Evolutionary conservation across 352 stramenopile genomes (phyloP), one percentile per base, ranked within the genome.

Genomic region (Phytophthora colocasiae): DNA sequence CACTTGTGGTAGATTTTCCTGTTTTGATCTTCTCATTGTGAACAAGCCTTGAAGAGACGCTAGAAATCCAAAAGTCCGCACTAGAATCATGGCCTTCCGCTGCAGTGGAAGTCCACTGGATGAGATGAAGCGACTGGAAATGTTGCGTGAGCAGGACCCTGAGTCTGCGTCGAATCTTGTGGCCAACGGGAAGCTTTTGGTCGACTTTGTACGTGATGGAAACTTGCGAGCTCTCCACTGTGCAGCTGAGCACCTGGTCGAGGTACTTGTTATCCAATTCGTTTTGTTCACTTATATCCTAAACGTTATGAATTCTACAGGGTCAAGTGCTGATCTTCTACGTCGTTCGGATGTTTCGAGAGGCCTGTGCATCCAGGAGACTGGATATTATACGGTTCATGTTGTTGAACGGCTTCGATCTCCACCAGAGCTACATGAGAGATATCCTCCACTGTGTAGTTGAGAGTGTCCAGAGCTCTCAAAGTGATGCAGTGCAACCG

Each of bases 311-410:
- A 36, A 14, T 36, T 14, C 8, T 54, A 14, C 43, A 89, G 71
- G 64, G 75, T 8, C 75, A 81, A 49, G 67, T 87, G 36, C 55
- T 91, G 45, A 64, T 85, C 22, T 93, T 90, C 58, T 87, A 92
- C 56, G 66, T 60, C 19, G 72, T 88, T 45, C 79, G 79, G 32
- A 90, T 91, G 78, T 93, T 93, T 46, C 81, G 81, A 24, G 70
- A 81, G 17, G 85, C 85, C 56, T 90, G 80, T 45, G 12, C 38
- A 3, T 50, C 45, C 8, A 72, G 58, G 3, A 76, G 75, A 24
- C 43, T 92, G 22, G 84, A 92, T 52, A 73, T 92, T 24, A 49
- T 94, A 38, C 77, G 67, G 6, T 84, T 91, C 51, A 78, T 92
- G 80, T 48, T 92, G 10, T 34, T 66, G 39, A 85, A 92, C 27